A percentile compares a stretch with the other conserved stretches of the same genome.
Conservation (phyloP, 1,284 basidiomycete species). For the Malassezia globosa region DNA sequence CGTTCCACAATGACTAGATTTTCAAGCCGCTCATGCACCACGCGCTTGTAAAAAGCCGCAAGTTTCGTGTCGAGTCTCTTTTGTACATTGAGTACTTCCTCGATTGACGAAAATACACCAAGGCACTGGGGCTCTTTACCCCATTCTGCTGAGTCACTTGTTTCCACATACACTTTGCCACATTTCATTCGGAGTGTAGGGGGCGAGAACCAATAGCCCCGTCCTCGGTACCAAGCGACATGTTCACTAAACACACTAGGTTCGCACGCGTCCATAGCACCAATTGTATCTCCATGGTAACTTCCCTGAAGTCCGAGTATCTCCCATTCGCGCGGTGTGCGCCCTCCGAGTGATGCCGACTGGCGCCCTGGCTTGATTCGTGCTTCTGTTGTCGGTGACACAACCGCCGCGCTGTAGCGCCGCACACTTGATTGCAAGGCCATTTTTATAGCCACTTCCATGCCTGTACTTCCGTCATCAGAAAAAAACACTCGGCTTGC, state of each 20-base stretch:
- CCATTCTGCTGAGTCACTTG: not conserved
- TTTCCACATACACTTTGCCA: slow-evolving; percentile 22
- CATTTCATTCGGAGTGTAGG: slow-evolving; percentile 60
- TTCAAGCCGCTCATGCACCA: slow-evolving; percentile 56
- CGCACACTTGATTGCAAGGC: slow-evolving; percentile 47
- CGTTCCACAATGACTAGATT: slow-evolving; percentile 48
- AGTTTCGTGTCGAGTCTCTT: slow-evolving; percentile 56
- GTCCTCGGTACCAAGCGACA: slow-evolving; percentile 88
- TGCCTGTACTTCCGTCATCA: slow-evolving; percentile 87
- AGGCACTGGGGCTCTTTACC: not conserved
- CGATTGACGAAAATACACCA: slow-evolving; percentile 50
- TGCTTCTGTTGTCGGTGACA: slow-evolving; percentile 11
- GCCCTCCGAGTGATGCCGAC: slow-evolving; percentile 24
- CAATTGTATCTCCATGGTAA: slow-evolving; percentile 97
- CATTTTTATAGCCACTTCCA: slow-evolving; percentile 96
- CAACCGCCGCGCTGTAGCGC: slow-evolving; percentile 30
- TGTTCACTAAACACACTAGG: slow-evolving; percentile 65
- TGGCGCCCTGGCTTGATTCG: slow-evolving; percentile 18
- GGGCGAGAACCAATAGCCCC: slow-evolving; percentile 86
- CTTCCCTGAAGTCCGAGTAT: slow-evolving; percentile 80
- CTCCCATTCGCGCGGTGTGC: slow-evolving; percentile 53
- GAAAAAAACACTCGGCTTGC: slow-evolving; percentile 81
- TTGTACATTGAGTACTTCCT: slow-evolving; percentile 63
- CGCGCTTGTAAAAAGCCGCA: slow-evolving; percentile 57
- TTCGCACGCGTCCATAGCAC: slow-evolving; percentile 89